Percentiles rank a stretch among this genome's conserved stretches.
Evolutionary conservation across 345 rosid species (phyloP).

Genomic region (Moricandia arvensis): DNA sequence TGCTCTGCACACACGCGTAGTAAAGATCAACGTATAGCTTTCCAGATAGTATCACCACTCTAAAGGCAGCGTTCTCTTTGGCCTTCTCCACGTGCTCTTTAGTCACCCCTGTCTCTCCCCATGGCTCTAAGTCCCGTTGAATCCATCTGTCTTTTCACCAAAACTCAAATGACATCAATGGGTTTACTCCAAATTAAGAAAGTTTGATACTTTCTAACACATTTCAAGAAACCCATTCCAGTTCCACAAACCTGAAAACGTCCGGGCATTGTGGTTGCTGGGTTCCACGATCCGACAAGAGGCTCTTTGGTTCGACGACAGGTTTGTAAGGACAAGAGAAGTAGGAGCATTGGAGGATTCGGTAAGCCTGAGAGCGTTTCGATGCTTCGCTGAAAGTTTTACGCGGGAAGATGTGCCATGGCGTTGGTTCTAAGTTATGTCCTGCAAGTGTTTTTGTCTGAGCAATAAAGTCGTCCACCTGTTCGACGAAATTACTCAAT

Average conservation of each 20-base stretch:
- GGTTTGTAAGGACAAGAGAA: slow-evolving; percentile 56
- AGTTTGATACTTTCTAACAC: slow-evolving; percentile 4
- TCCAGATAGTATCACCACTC: slow-evolving; percentile 63
- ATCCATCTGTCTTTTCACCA: slow-evolving; percentile 53
- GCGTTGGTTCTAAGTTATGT: slow-evolving; percentile 88
- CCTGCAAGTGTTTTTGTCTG: slow-evolving; percentile 72
- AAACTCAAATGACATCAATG: not conserved
- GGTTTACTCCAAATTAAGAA: not conserved
- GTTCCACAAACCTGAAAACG: slow-evolving; percentile 46
- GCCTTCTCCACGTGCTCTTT: slow-evolving; percentile 51
- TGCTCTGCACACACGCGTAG: slow-evolving; percentile 80
- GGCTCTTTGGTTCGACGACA: not conserved
- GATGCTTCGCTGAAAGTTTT: slow-evolving; percentile 50
- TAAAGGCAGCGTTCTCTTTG: slow-evolving; percentile 58
- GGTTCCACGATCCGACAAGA: slow-evolving; percentile 4
- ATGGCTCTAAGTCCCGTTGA: slow-evolving; percentile 72
- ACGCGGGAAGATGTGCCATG: slow-evolving; percentile 82
- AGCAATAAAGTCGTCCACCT: slow-evolving; percentile 61
- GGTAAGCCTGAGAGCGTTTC: slow-evolving; percentile 55
- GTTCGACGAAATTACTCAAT: slow-evolving; percentile 32
- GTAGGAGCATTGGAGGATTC: slow-evolving; percentile 79
- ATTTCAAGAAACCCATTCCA: not conserved
- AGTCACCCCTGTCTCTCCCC: slow-evolving; percentile 61
- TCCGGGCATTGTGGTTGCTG: slow-evolving; percentile 50
- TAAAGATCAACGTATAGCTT: slow-evolving; percentile 71